Base-by-base conservation (phyloP, 495 filamentous ascomycete species). In the Pyrenula aspistea region DNA sequence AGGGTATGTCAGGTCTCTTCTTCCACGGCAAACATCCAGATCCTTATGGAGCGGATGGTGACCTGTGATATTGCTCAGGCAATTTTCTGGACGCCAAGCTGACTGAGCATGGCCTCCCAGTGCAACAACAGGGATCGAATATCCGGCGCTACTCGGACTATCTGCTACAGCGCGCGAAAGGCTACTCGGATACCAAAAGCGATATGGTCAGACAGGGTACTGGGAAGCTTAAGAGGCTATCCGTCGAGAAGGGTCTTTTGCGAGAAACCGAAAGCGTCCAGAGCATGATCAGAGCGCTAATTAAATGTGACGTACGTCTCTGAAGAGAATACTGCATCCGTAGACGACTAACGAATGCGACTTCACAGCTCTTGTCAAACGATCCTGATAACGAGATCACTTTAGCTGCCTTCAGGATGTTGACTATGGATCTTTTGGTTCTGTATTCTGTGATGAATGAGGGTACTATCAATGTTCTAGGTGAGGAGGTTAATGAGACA, bases 341-440 rank as follows among this genome's bases (percentile, higher is more conserved):
- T 4, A 15, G 22, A 54, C 63, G 25, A 61, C 71, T 70, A 60
- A 72, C 63, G 10, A 22, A 31, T n/a, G 23, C n/a, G 21, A 4
- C 4, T 10, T 42, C 51, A 42, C 61, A 95, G 89, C 79, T 96
- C 55, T 78, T 97, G 63, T 83, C 87, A 53, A 82, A 85, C 56
- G 93, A 97, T 60, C 83, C 87, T 20, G 94, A 97, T 68, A 99
- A 97, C 63, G 93, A 99, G 65, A 96, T 99, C 63, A 95, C 90
- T 10, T 77, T 99, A 61, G 91, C 88, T 2, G 91, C 93, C n/a
- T 99, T 99, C 61, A 79, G 93, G 59, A 76, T 99, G 64, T 71
- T 99, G 48, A 93, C 94, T 10, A 76, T 93, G 62, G 93, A 99
- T 67, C 78, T 99, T 23, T 71, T 99, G 55, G 86, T 85, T 2